Percentiles rank a stretch among this genome's conserved stretches.
These are phyloP conservation scores for Afroboletus lepidellus DNA, from an alignment of 1,284 basidiomycete species.

Conservation along the genomic window DNA sequence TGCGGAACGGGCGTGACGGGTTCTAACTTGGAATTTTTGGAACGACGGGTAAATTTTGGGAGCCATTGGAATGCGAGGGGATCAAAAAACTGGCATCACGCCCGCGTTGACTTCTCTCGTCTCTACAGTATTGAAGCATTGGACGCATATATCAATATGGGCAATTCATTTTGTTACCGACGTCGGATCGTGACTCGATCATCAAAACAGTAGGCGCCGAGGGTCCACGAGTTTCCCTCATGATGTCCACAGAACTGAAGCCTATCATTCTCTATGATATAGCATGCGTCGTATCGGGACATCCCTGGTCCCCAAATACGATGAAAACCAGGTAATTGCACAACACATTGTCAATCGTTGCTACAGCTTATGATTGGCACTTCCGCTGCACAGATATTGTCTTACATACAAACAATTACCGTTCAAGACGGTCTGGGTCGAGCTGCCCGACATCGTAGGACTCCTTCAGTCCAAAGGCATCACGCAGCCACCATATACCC, in stretches of 20 bases:
- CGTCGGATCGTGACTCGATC: neutral
- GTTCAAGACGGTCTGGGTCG: constrained; percentile 42
- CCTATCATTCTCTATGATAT: constrained; percentile 31
- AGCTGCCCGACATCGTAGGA: constrained; percentile 40
- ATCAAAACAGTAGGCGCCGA: neutral
- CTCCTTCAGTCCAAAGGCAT: constrained; percentile 34
- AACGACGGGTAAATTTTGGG: too few species aligned
- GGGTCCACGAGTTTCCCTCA: too few species aligned
- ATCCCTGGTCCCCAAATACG: constrained; percentile 31
- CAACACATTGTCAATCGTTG: constrained; percentile 1
- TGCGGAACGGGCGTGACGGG: neutral
- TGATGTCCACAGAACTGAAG: constrained; percentile 13
- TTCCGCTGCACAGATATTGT: constrained; percentile 31
- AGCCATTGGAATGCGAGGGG: too few species aligned
- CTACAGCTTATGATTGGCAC: neutral
- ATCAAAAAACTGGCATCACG: too few species aligned
- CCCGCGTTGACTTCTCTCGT: too few species aligned
- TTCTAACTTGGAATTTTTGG: too few species aligned
- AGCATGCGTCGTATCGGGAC: constrained; percentile 5
- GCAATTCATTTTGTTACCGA: neutral
- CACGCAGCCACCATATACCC: constrained; percentile 34
- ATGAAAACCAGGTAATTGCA: constrained; percentile 30
- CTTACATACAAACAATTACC: constrained; percentile 43
- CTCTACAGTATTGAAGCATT: too few species aligned
- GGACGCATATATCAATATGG: too few species aligned